Conservation (phyloP, 371 early-diverging fungal species). For the Synchytrium microbalum region DNA sequence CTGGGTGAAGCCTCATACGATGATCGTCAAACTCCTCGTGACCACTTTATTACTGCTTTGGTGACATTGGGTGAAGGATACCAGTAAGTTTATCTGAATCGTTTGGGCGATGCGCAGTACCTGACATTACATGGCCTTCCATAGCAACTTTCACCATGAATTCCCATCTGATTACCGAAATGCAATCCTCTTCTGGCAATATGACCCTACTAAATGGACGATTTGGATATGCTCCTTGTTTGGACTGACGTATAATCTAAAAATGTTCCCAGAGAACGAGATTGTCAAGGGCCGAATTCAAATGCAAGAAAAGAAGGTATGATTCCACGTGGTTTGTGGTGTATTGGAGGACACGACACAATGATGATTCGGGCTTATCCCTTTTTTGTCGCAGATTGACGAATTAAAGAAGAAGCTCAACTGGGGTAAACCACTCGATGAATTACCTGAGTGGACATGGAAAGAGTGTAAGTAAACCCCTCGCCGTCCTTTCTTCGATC, state of each 20-base stretch:
- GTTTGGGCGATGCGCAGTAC: too few species aligned
- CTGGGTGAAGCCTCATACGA: constrained; percentile 26
- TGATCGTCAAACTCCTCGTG: constrained; percentile 27
- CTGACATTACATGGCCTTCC: too few species aligned
- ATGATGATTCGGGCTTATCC: too few species aligned
- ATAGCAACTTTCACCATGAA: constrained; percentile 21
- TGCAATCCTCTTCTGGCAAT: constrained; percentile 14
- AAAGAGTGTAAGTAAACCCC: constrained; percentile 55
- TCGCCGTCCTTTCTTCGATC: not conserved
- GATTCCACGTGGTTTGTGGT: too few species aligned
- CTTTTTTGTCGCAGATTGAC: too few species aligned
- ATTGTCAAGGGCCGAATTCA: constrained; percentile 3
- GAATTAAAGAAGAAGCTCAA: constrained; percentile 49
- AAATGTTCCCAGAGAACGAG: not conserved
- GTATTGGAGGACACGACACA: too few species aligned
- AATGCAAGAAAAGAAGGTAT: not conserved
- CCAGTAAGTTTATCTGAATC: too few species aligned
- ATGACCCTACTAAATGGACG: constrained; percentile 20
- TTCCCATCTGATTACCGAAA: constrained; percentile 20
- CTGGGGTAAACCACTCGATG: constrained; percentile 65
- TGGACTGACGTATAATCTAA: constrained; percentile 1
- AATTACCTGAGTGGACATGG: constrained; percentile 67
- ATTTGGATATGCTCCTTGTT: not conserved
- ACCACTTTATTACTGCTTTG: constrained; percentile 37
- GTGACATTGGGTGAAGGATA: constrained; percentile 43